Base-by-base conservation (phyloP, 805 yeast species). In the Sugiyamaella marilandica region DNA sequence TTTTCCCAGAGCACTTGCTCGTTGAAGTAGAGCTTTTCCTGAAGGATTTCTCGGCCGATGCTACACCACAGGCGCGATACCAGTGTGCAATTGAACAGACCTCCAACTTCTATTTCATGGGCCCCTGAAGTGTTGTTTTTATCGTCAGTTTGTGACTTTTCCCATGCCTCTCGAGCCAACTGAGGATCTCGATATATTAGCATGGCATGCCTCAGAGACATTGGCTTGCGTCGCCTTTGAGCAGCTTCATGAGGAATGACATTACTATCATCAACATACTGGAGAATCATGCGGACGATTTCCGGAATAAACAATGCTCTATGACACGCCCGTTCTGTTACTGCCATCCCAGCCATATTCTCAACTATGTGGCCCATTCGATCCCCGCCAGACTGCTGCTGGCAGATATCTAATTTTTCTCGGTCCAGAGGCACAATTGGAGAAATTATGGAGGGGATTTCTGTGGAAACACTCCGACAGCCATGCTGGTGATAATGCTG, bases 281-380 rank as follows among this genome's bases (percentile, higher is more conserved):
- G 70, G 19, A 87, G 67, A 10, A 89, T 85, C 51, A 75, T 73
- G 55, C 74, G 67, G 13, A 89, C 72, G 49, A 89, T 83, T 66
- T 89, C 97, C 0, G 96, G 96, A 34, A 85, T 82, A 48, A 75
- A 73, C 62, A 89, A 85, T 8, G 89, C 84, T 13, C 68, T 60
- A 66, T 72, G 68, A 21, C 50, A 35, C 4, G 24, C 24, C 24
- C 21, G 19, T 39, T 39, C 43, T 3, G 24, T 16, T 21, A 39
- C 43, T 16, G 21, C 43, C 43, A 39, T 39, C 13, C 43, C 43
- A 13, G 43, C 43, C 21, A 39, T n/a, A 21, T 21, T 14, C 19
- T 39, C 43, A 4, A 39, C 43, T 16, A 39, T 39, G 21, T 39
- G 19, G 9, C 16, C 43, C 24, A 39, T 39, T 24, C 29, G 29